phyloP scores from a whole-genome alignment of 2,329 filamentous ascomycete genomes.

The Trichophyton mentagrophytes region DNA sequence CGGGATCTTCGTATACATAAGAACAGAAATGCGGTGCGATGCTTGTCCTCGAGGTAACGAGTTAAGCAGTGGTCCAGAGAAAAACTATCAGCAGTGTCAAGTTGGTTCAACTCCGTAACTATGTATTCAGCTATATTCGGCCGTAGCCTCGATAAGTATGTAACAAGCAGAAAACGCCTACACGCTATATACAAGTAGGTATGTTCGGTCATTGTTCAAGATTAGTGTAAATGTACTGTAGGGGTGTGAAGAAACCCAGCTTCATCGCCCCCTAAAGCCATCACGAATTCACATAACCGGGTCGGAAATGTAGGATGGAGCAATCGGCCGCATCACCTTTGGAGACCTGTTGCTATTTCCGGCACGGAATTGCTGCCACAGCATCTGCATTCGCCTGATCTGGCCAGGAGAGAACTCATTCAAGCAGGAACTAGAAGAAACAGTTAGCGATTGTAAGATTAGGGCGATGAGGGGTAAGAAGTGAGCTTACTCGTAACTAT shows the following conservation, averaged over 20 bases:
- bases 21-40: not conserved
- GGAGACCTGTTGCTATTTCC: conserved; percentile 6
- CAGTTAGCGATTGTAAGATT: not conserved
- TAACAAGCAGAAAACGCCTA: no score
- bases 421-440: conserved; percentile 13
- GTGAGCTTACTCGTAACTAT: conserved; percentile 16
- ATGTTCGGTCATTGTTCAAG: no score
- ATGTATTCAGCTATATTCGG: no score
- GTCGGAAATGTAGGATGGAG: no score
- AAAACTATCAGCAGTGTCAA: no score
- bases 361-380: conserved; percentile 15
- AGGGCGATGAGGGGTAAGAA: not conserved
- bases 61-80: no score
- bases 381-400: conserved; percentile 17
- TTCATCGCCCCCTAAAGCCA: not conserved
- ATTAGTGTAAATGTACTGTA: no score
- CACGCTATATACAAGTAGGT: no score
- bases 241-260: not conserved
- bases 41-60: no score
- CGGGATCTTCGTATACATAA: not conserved
- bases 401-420: conserved; percentile 20
- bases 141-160: no score
- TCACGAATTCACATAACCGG: not conserved
- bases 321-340: no score
- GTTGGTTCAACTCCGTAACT: no score